phyloP scores from a whole-genome alignment of 305 asterid genomes.

The Fraxinus velutina region DNA sequence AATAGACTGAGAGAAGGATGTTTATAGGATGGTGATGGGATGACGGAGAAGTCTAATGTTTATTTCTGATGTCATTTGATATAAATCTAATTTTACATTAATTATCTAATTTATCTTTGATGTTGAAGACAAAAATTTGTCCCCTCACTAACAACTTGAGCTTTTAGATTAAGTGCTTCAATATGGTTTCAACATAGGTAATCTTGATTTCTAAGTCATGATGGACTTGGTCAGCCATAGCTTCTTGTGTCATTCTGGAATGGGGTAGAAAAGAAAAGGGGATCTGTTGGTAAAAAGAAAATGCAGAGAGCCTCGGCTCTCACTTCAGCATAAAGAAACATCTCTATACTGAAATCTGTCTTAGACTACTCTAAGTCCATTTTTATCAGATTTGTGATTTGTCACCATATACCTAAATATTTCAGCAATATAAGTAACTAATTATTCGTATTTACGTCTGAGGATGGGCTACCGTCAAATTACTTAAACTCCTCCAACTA shows the following conservation, averaged over 20 bases:
- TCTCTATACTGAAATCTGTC: background rate
- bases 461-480: background rate
- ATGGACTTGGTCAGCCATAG: background rate
- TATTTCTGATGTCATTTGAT: background rate
- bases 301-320: background rate
- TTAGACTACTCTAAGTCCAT: background rate
- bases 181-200: background rate
- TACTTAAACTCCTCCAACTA: background rate
- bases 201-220: background rate
- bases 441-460: background rate
- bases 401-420: background rate
- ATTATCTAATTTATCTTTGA: background rate
- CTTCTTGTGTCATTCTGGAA: background rate
- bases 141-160: background rate
- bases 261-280: background rate
- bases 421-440: background rate
- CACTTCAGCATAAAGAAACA: background rate
- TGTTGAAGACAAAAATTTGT: background rate
- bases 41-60: background rate
- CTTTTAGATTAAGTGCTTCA: background rate
- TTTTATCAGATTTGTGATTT: background rate
- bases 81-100: background rate
- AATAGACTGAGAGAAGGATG: background rate
- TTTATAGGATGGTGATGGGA: background rate
- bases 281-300: background rate